These are phyloP conservation scores for Brassica rapa DNA, from an alignment of 345 rosid genomes.

Conservation along the genomic window DNA sequence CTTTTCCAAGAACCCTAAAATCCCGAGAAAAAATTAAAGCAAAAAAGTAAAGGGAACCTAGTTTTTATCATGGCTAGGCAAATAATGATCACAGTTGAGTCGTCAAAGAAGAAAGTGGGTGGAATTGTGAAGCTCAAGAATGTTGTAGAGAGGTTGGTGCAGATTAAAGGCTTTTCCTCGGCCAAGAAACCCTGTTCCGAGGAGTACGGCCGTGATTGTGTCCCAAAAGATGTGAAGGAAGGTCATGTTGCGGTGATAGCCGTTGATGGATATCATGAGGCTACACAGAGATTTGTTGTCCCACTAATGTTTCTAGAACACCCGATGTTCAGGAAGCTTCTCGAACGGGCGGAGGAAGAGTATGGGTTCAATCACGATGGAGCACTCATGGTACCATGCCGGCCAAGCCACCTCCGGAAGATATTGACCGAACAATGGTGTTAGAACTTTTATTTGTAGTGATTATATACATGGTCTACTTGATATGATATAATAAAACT, in stretches of 20 bases:
- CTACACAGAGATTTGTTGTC: constrained; percentile 53
- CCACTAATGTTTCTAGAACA: constrained; percentile 56
- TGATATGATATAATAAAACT: constrained; percentile 2
- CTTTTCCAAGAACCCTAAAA: neutral
- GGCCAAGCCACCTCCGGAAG: constrained; percentile 43
- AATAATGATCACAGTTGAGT: constrained; percentile 34
- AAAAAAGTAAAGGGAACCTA: neutral
- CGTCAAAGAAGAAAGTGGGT: constrained; percentile 30
- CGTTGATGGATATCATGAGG: constrained; percentile 46
- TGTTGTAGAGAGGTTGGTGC: constrained; percentile 41
- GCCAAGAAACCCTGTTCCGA: constrained; percentile 31
- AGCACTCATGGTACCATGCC: constrained; percentile 52
- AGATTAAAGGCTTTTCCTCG: constrained; percentile 33
- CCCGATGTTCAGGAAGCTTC: constrained; percentile 45
- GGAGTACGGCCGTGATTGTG: constrained; percentile 30
- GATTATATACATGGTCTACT: neutral
- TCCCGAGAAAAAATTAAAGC: neutral
- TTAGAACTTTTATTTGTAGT: constrained; percentile 9
- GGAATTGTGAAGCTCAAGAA: constrained; percentile 46
- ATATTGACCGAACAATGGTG: constrained; percentile 38
- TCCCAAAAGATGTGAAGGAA: constrained; percentile 73
- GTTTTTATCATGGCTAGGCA: constrained; percentile 40
- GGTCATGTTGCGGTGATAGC: constrained; percentile 73
- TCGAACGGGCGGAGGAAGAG: constrained; percentile 50
- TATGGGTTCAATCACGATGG: constrained; percentile 47